A percentile compares a stretch with the other conserved stretches of the same genome.
Evolutionary conservation across 2,329 filamentous ascomycete genomes (phyloP).

Genomic region (Aspergillus bombycis): DNA sequence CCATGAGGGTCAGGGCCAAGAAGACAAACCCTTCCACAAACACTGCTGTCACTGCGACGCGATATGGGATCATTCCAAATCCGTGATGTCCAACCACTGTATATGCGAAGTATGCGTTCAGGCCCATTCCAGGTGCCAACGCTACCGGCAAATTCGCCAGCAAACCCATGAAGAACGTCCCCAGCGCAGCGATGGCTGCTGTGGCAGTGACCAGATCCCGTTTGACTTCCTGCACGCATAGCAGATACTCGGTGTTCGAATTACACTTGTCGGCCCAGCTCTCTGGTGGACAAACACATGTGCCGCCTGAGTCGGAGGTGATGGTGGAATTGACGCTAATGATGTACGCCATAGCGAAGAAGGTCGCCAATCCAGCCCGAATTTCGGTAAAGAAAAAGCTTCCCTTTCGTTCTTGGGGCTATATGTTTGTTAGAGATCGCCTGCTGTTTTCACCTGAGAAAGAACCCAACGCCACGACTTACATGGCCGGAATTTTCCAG

Average conservation of each 20-base stretch:
- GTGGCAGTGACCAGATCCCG: conserved; percentile 83
- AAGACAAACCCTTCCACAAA: conserved; percentile 90
- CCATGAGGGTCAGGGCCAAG: conserved; percentile 75
- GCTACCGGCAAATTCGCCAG: conserved; percentile 79
- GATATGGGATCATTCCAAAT: conserved; percentile 71
- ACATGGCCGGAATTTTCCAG: conserved; percentile 83
- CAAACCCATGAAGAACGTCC: conserved; percentile 81
- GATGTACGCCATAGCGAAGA: conserved; percentile 82
- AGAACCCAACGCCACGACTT: conserved; percentile 44
- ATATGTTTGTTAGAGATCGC: conserved; percentile 11
- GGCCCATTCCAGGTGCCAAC: conserved; percentile 74
- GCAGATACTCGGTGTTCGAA: conserved; percentile 48
- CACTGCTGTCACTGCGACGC: conserved; percentile 78
- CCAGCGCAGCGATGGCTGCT: conserved; percentile 77
- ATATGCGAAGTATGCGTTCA: conserved; percentile 88
- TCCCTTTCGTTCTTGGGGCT: conserved; percentile 72
- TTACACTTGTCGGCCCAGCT: conserved; percentile 51
- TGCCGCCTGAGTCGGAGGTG: conserved; percentile 71
- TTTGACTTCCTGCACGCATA: conserved; percentile 61
- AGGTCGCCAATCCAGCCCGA: conserved; percentile 78
- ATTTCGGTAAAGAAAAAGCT: conserved; percentile 82
- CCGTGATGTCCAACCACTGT: conserved; percentile 79
- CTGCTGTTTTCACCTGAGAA: background rate
- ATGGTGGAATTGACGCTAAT: conserved; percentile 70
- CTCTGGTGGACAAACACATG: conserved; percentile 69